Evolutionary conservation across 345 rosid genomes (phyloP), one percentile per base, ranked within the genome.

Genomic region (Murraya paniculata): DNA sequence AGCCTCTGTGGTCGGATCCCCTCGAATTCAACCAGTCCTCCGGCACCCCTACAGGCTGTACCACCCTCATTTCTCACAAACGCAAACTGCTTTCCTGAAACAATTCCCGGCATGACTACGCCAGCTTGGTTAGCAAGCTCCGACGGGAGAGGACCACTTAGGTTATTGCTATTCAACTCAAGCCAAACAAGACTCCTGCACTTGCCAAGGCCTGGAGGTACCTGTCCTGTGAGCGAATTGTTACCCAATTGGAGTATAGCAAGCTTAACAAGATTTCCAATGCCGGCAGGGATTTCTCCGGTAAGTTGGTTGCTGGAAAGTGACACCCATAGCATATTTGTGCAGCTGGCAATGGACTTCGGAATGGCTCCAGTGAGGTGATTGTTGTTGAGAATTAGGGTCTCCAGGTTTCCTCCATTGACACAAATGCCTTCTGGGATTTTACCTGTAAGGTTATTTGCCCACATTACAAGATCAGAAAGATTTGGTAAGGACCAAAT

Each of bases 1-100:
- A 95, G 77, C 33, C 92, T 90, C 48, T 84, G 87, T 1, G 87
- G 68, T 2, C 99, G 92, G 58, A 95, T 91, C 45, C 98, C 99
- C 81, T 91, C 92, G 59, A 93, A 93, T 80, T 95, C 99, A 13
- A 93, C 92, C 36, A 95, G 81, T n/a, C 99, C 99, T 1, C 99
- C 99, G 25, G 99, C 99, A 73, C 99, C 99, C 80, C 99, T 86
- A 70, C 99, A 95, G 31, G 94, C 86, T 10, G 99, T 93, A 25
- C 99, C 99, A 0, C 98, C 99, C 85, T 95, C 99, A 57, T 95
- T 95, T 84, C 99, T 90, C 75, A 95, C 96, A 78, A 95, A 95
- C 16, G 86, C 97, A 87, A 95, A 95, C 74, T 90, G 93, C 87
- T 93, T 93, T 77, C 99, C 99, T 0, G 99, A 90, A 55, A 92